These are phyloP conservation scores for Candida vartiovaarae DNA, from an alignment of 805 yeast genomes.

Conservation along the genomic window DNA sequence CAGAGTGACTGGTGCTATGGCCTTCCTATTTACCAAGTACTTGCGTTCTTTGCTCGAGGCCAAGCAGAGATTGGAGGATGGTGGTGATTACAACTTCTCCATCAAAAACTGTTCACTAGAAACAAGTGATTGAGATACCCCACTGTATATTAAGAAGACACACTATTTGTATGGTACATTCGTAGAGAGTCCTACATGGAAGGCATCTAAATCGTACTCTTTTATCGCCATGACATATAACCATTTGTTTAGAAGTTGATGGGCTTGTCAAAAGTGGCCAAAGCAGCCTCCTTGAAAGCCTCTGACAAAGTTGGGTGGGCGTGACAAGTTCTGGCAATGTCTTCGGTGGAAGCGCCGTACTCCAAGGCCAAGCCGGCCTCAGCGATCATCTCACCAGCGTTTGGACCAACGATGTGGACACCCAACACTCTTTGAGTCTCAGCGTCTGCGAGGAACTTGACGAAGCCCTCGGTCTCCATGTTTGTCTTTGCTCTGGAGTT, in stretches of 20 bases:
- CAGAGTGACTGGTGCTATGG: constrained; percentile 76
- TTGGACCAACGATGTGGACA: constrained; percentile 94
- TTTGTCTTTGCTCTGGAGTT: constrained; percentile 99
- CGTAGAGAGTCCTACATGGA: too few species aligned
- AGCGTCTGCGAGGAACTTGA: constrained; percentile 91
- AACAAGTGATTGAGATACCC: neutral
- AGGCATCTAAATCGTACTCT: neutral
- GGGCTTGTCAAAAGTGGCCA: constrained; percentile 87
- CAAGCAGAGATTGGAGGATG: constrained; percentile 32
- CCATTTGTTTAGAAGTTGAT: constrained; percentile 60
- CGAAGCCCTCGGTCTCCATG: constrained; percentile 94
- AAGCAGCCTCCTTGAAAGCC: constrained; percentile 97
- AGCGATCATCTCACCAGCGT: constrained; percentile 99
- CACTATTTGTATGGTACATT: too few species aligned
- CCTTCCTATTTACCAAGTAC: constrained; percentile 46
- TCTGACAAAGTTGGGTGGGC: constrained; percentile 98
- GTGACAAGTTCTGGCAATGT: constrained; percentile 94
- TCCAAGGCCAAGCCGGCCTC: constrained; percentile 97
- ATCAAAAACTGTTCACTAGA: constrained; percentile 12
- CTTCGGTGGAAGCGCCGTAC: constrained; percentile 98
- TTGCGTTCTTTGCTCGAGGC: constrained; percentile 33
- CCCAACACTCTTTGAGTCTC: constrained; percentile 96
- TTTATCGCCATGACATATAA: neutral
- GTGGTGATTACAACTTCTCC: constrained; percentile 15
- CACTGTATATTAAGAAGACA: too few species aligned